A percentile compares a stretch with the other conserved stretches of the same genome.
These are phyloP conservation scores for Neurospora sp. DNA, from an alignment of 495 filamentous ascomycete genomes.

Conservation along the genomic window DNA sequence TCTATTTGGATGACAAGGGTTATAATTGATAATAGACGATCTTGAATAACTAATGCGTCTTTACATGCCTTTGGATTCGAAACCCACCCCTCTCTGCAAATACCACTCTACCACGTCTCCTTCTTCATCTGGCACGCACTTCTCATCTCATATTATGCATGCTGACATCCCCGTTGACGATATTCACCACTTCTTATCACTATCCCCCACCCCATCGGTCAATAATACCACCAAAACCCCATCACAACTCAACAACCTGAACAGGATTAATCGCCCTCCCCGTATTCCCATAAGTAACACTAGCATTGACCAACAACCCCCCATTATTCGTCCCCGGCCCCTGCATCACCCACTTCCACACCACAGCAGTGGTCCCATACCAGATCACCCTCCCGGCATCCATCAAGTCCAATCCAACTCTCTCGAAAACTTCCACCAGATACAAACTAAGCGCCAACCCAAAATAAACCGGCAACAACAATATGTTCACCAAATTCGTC, in stretches of 20 bases:
- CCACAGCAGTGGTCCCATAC: constrained; percentile 52
- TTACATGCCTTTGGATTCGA: not conserved
- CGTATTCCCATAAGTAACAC: constrained; percentile 58
- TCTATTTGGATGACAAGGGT: not conserved
- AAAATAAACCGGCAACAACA: not conserved
- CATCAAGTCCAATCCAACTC: constrained; percentile 26
- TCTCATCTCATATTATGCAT: not conserved
- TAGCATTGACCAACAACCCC: constrained; percentile 66
- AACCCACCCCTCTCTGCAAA: too few relatives aligned
- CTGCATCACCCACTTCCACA: constrained; percentile 63
- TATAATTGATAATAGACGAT: not conserved
- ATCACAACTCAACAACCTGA: constrained; percentile 21
- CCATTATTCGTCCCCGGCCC: constrained; percentile 49
- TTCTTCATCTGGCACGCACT: not conserved
- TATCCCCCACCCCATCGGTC: not conserved
- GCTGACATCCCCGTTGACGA: not conserved
- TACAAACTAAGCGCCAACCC: not conserved
- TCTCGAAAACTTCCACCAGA: not conserved
- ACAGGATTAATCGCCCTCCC: constrained; percentile 51
- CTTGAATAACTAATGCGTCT: not conserved
- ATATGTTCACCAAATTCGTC: not conserved
- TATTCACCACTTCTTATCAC: not conserved
- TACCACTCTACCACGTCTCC: not conserved
- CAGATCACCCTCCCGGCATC: constrained; percentile 50
- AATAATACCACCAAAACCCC: not conserved